These are phyloP conservation scores for Gastrolobium bilobum DNA, from an alignment of 306 rosid species.

Conservation along the genomic window DNA sequence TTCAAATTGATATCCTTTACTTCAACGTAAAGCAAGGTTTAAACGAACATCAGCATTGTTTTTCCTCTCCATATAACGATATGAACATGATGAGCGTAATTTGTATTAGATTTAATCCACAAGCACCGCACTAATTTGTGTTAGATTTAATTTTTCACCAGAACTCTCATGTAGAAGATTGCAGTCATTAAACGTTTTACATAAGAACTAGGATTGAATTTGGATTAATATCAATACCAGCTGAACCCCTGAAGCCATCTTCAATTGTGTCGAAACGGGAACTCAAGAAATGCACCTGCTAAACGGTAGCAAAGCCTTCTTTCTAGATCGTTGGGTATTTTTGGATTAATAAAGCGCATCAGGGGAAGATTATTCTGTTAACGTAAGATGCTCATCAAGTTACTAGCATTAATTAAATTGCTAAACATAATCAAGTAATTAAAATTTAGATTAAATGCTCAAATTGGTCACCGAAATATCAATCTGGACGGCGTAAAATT, in stretches of 20 bases:
- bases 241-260: neutral
- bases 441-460: neutral
- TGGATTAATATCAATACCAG: neutral
- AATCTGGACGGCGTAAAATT: no score
- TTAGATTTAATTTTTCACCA: no score
- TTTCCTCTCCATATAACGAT: no score
- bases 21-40: neutral
- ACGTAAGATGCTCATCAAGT: neutral
- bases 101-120: no score
- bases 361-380: neutral
- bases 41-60: neutral
- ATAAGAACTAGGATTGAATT: slow-evolving; percentile 5
- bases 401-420: neutral
- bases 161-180: neutral
- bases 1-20: neutral
- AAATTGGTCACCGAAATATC: no score
- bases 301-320: neutral
- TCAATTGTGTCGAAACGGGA: neutral
- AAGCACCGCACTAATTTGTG: no score
- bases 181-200: neutral
- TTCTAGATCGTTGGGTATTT: neutral
- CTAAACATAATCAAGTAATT: neutral
- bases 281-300: neutral
- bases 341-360: neutral
- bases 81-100: no score